Conservation (phyloP, 2,329 filamentous ascomycete species). For the Neodidymelliopsis sp. region DNA sequence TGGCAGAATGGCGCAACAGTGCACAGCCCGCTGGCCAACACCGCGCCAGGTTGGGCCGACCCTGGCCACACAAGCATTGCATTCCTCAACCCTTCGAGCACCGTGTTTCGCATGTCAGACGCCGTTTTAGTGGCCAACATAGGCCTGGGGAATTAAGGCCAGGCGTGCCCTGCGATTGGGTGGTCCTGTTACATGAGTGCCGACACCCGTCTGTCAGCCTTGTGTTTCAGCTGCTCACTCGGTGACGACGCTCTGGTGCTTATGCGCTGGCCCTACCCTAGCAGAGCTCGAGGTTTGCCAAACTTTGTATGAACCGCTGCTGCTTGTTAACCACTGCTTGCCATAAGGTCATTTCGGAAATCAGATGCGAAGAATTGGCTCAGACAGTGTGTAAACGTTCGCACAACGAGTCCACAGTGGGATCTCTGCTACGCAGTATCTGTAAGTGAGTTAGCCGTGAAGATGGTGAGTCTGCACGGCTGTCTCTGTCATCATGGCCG, state of each 20-base stretch:
- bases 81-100: constrained; percentile 6
- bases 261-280: constrained; percentile 3
- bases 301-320: constrained; percentile 5
- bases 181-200: neutral
- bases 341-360: neutral
- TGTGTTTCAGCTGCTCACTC: constrained; percentile 11
- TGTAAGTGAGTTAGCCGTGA: constrained; percentile 16
- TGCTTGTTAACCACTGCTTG: constrained; percentile 1
- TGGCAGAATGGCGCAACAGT: too few species aligned
- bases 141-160: constrained; percentile 11
- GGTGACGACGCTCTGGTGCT: constrained; percentile 14
- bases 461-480: constrained; percentile 1
- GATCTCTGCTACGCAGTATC: constrained; percentile 36
- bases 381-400: constrained; percentile 6
- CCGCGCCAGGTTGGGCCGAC: constrained; percentile 4
- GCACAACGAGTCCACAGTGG: constrained; percentile 21
- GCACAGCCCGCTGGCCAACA: constrained; percentile 11
- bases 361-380: neutral
- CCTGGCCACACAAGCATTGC: constrained; percentile 3
- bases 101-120: constrained; percentile 13
- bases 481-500: constrained; percentile 16
- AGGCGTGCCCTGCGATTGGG: constrained; percentile 6
- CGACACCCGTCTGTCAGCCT: constrained; percentile 14
- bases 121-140: constrained; percentile 12
- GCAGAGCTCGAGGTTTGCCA: constrained; percentile 1